Conservation (phyloP, 2,329 filamentous ascomycete genomes). For the Basipetospora sp. region DNA sequence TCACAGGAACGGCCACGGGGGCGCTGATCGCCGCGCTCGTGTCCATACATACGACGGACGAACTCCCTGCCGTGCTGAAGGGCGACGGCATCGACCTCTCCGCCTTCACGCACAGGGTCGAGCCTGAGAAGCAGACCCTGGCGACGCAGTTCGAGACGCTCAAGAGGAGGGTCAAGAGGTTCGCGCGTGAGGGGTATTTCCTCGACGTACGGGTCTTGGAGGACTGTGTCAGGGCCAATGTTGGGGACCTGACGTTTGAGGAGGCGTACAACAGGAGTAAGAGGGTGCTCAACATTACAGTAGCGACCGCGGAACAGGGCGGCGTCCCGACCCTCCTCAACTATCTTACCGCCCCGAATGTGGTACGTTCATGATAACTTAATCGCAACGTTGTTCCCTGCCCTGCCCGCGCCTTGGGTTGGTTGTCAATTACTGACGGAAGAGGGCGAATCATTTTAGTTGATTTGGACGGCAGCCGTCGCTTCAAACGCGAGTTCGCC, state of each 20-base stretch:
- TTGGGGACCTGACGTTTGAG: conserved; percentile 82
- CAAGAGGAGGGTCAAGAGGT: conserved; percentile 50
- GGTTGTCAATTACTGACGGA: too few species aligned
- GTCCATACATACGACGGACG: conserved; percentile 72
- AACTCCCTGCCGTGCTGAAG: conserved; percentile 60
- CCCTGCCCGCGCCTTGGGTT: too few species aligned
- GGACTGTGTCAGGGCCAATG: conserved; percentile 68
- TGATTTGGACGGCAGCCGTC: conserved; percentile 68
- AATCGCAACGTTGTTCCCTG: neutral
- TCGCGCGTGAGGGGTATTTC: conserved; percentile 65
- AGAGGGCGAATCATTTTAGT: conserved; percentile 23
- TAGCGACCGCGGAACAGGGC: conserved; percentile 58
- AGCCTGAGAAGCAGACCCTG: conserved; percentile 19
- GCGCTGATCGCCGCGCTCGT: conserved; percentile 81
- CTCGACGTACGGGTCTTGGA: conserved; percentile 71
- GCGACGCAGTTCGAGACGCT: conserved; percentile 42
- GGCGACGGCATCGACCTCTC: conserved; percentile 71
- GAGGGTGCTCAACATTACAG: conserved; percentile 78
- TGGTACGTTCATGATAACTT: too few species aligned
- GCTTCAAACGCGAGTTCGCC: conserved; percentile 57
- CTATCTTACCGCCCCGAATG: conserved; percentile 83
- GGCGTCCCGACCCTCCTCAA: conserved; percentile 78
- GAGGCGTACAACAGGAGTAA: conserved; percentile 81
- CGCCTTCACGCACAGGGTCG: conserved; percentile 43
- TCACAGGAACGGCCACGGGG: conserved; percentile 80